Evolutionary conservation across 1,284 basidiomycete genomes (phyloP).

Genomic region (Tilletiaria anomala): DNA sequence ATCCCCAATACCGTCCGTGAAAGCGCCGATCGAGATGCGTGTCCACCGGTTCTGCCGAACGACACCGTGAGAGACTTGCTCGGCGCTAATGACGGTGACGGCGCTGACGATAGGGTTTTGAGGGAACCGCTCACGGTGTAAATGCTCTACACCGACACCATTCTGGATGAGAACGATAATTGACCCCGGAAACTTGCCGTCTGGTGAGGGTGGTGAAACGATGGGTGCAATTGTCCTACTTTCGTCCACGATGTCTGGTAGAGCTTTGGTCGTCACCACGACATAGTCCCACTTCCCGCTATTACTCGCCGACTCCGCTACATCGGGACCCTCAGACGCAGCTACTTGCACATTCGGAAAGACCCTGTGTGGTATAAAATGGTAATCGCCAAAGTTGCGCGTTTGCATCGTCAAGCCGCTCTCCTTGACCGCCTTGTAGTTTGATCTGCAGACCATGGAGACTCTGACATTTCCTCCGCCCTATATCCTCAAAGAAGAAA

Average conservation of each 20-base stretch:
- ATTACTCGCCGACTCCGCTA: neutral
- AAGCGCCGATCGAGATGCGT: constrained; percentile 42
- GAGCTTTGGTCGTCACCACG: constrained; percentile 42
- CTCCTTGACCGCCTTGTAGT: constrained; percentile 39
- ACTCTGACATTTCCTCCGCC: too few species aligned
- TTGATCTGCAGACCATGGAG: constrained; percentile 43
- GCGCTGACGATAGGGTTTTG: constrained; percentile 39
- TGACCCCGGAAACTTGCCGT: constrained; percentile 5
- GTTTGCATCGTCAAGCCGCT: constrained; percentile 40
- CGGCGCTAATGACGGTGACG: constrained; percentile 42
- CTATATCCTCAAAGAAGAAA: too few species aligned
- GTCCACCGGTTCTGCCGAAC: constrained; percentile 44
- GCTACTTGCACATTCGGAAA: constrained; percentile 33
- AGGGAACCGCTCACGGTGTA: constrained; percentile 38
- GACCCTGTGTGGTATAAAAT: constrained; percentile 39
- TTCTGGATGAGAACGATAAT: constrained; percentile 43
- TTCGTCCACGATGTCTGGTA: constrained; percentile 41
- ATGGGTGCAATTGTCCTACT: constrained; percentile 35
- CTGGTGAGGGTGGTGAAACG: constrained; percentile 11
- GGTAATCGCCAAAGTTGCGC: constrained; percentile 41
- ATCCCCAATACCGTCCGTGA: constrained; percentile 22
- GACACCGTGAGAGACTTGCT: constrained; percentile 39
- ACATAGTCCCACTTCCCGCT: constrained; percentile 40
- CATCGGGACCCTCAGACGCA: neutral
- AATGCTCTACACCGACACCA: constrained; percentile 42